Base-by-base conservation (phyloP, 352 stramenopile genomes). In the Hyaloperonospora brassicae region DNA sequence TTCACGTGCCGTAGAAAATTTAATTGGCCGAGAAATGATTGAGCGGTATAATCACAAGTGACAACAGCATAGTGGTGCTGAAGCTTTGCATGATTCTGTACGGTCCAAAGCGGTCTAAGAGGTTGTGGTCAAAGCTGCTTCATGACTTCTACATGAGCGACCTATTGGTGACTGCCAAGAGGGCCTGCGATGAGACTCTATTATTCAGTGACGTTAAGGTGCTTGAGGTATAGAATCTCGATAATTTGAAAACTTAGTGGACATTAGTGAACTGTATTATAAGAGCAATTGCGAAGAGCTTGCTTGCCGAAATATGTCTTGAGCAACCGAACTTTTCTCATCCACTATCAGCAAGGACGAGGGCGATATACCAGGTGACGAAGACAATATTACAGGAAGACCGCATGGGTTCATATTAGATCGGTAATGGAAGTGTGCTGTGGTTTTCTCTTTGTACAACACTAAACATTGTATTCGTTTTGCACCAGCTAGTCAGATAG, bases 351-450 rank as follows among this genome's bases (percentile, higher is more conserved):
- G 22, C 14, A 6, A 45, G 5, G 40, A 45, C 17, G 40, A 45
- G n/a, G 40, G 17, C 40, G 40, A 45, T 45, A 13, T 45, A 21
- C 40, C 27, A 45, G n/a, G n/a, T n/a, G n/a, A n/a, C n/a, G n/a
- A n/a, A n/a, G n/a, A n/a, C n/a, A n/a, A n/a, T n/a, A n/a, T n/a
- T n/a, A n/a, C n/a, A n/a, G n/a, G n/a, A n/a, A n/a, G n/a, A n/a
- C n/a, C n/a, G n/a, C n/a, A n/a, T n/a, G n/a, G n/a, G n/a, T n/a
- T n/a, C n/a, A n/a, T n/a, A n/a, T n/a, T n/a, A n/a, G n/a, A n/a
- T n/a, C n/a, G n/a, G n/a, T n/a, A n/a, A n/a, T n/a, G n/a, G n/a
- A n/a, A n/a, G n/a, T n/a, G n/a, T n/a, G n/a, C n/a, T n/a, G n/a
- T n/a, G n/a, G n/a, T n/a, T n/a, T n/a, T n/a, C n/a, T n/a, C n/a